phyloP scores from a whole-genome alignment of 2,329 filamentous ascomycete genomes.

The Hymenoscyphus occultus region DNA sequence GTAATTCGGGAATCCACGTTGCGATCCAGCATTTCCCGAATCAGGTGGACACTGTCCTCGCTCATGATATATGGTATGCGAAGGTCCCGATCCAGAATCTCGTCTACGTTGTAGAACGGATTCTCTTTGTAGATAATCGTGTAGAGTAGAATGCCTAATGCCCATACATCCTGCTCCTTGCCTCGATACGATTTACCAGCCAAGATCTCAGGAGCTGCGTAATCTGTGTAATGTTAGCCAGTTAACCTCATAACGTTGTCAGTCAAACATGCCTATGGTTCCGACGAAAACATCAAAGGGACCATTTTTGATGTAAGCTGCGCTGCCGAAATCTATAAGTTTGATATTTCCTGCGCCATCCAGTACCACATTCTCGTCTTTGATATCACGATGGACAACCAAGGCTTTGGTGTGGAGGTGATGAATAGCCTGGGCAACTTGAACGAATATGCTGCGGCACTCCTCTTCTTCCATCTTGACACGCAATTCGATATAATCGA shows the following conservation, averaged over 20 bases:
- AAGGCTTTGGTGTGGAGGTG: conserved; percentile 87
- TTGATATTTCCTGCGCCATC: conserved; percentile 96
- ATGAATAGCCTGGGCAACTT: conserved; percentile 85
- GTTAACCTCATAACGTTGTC: not conserved
- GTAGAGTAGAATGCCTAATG: conserved; percentile 92
- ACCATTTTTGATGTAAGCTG: conserved; percentile 96
- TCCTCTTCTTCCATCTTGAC: conserved; percentile 96
- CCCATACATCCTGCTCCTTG: conserved; percentile 98
- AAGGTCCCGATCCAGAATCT: conserved; percentile 97
- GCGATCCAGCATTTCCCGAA: conserved; percentile 87
- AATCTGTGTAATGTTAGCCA: conserved; percentile 58
- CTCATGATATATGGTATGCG: conserved; percentile 85
- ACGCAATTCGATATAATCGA: conserved; percentile 96
- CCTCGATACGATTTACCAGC: conserved; percentile 88
- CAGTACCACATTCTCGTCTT: conserved; percentile 95
- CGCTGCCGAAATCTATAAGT: conserved; percentile 96
- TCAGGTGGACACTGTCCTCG: conserved; percentile 88
- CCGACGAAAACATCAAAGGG: conserved; percentile 99
- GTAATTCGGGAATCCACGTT: conserved; percentile 78
- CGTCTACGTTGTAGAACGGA: conserved; percentile 97
- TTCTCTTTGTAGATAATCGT: conserved; percentile 99
- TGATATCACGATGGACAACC: conserved; percentile 97
- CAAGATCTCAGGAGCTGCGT: conserved; percentile 96
- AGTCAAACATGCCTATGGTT: conserved; percentile 74
- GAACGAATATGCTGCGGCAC: conserved; percentile 90